phyloP scores from a whole-genome alignment of 495 filamentous ascomycete species.

The Aspergillus haitiensis region DNA sequence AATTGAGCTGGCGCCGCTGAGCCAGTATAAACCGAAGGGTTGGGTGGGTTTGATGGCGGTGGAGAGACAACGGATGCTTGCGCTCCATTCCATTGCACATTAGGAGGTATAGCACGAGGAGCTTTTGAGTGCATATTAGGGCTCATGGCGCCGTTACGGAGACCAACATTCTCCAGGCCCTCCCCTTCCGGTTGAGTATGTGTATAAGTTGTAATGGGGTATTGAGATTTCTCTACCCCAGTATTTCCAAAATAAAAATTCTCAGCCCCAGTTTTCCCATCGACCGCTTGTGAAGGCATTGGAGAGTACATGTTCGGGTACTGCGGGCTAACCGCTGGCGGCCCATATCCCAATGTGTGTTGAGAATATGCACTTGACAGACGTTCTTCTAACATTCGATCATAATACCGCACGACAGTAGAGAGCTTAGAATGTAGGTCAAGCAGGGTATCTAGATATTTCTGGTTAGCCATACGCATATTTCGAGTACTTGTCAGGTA shows the following conservation, averaged over 20 bases:
- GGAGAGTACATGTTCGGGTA: constrained; percentile 66
- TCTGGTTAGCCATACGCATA: constrained; percentile 28
- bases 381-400: constrained; percentile 95
- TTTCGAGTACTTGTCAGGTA: constrained; percentile 1
- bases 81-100: constrained; percentile 32
- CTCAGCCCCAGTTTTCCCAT: constrained; percentile 60
- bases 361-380: constrained; percentile 90
- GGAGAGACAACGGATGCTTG: constrained; percentile 34
- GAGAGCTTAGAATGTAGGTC: constrained; percentile 94
- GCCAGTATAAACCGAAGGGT: constrained; percentile 25
- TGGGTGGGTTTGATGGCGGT: constrained; percentile 20
- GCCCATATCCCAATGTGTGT: constrained; percentile 56
- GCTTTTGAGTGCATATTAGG: constrained; percentile 29
- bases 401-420: constrained; percentile 97
- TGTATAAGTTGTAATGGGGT: constrained; percentile 44
- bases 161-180: constrained; percentile 20
- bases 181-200: constrained; percentile 37
- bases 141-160: constrained; percentile 26
- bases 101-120: constrained; percentile 29
- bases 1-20: constrained; percentile 31
- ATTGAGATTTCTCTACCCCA: constrained; percentile 45
- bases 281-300: constrained; percentile 53
- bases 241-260: constrained; percentile 76
- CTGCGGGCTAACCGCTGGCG: constrained; percentile 51
- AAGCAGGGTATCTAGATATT: constrained; percentile 71